Evolutionary conservation across 257 asterid genomes (phyloP), one percentile per base, ranked within the genome.

Genomic region (Forsythia viridissima): DNA sequence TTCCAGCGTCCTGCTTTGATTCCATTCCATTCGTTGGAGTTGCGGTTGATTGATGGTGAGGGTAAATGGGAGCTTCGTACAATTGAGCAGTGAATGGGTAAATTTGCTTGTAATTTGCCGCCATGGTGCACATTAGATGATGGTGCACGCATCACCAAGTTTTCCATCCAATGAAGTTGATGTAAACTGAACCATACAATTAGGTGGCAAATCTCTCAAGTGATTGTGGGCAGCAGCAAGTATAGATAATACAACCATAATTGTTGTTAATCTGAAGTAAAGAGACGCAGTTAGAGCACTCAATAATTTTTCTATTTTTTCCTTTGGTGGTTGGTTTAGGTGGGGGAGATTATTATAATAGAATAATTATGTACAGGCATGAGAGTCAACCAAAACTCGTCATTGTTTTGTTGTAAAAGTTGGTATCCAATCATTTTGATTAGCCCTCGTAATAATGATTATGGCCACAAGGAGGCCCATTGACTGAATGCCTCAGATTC

Each of bases 41-140:
- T 96, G 81, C 90, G 98, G 67, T 85, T 96, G 79, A 93, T 96
- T 71, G 99, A 96, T 34, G 99, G 99, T 9, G 99, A 96, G 91
- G 99, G 99, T 71, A 92, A 91, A 82, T 96, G 99, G 99, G 98
- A 96, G 84, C 96, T 96, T 63, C 98, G 97, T 41, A 87, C 93
- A 41, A 93, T 96, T 71, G 85, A 86, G 82, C 91, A 85, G 76
- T 91, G 85, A 88, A 82, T 76, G 72, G 34, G 57, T 37, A 11
- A 74, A 59, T 77, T 68, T 40, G 68, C 78, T 66, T 44, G 10
- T 38, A 57, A 51, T 85, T 76, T 59, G 39, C 70, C 36, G 73
- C 43, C 81, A 55, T 44, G 39, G 61, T 70, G 20, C 41, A 15
- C 74, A 70, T 74, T 78, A 44, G 48, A 72, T 20, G 48, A 73